A percentile compares a stretch with the other conserved stretches of the same genome.
Evolutionary conservation across 768 basidiomycete genomes (phyloP).

Genomic region (Gloeostereum incarnatum): DNA sequence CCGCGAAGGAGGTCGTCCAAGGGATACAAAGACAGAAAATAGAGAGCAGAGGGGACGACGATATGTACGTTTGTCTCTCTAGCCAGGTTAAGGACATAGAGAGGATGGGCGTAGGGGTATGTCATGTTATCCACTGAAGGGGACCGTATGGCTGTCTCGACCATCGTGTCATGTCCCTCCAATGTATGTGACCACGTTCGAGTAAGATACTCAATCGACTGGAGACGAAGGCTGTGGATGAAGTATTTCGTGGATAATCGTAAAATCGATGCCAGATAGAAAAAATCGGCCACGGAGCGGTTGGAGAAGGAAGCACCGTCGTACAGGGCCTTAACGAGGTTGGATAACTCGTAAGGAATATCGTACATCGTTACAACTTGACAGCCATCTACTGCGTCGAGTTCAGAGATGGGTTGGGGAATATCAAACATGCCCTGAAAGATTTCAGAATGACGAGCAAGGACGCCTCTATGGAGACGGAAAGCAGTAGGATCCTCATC

Average conservation of each 20-base stretch:
- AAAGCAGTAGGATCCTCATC: constrained; percentile 33
- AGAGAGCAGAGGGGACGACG: constrained; percentile 40
- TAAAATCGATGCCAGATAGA: constrained; percentile 44
- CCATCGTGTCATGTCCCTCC: constrained; percentile 47
- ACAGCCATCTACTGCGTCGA: constrained; percentile 33
- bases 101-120: constrained; percentile 51
- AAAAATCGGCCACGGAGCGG: constrained; percentile 39
- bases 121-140: constrained; percentile 31
- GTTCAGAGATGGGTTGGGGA: constrained; percentile 24
- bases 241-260: constrained; percentile 55
- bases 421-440: constrained; percentile 47
- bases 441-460: constrained; percentile 45
- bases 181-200: constrained; percentile 46
- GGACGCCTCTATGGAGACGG: constrained; percentile 42
- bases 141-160: constrained; percentile 33
- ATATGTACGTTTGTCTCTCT: constrained; percentile 36
- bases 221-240: constrained; percentile 38
- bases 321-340: constrained; percentile 44
- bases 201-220: constrained; percentile 37
- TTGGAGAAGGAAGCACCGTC: constrained; percentile 42
- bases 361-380: constrained; percentile 48
- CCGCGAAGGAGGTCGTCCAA: constrained; percentile 35
- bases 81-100: constrained; percentile 49
- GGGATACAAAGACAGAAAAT: constrained; percentile 51
- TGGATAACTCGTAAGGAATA: constrained; percentile 34